Conservation (phyloP, 257 asterid species). For the Schizonepeta tenuifolia region DNA sequence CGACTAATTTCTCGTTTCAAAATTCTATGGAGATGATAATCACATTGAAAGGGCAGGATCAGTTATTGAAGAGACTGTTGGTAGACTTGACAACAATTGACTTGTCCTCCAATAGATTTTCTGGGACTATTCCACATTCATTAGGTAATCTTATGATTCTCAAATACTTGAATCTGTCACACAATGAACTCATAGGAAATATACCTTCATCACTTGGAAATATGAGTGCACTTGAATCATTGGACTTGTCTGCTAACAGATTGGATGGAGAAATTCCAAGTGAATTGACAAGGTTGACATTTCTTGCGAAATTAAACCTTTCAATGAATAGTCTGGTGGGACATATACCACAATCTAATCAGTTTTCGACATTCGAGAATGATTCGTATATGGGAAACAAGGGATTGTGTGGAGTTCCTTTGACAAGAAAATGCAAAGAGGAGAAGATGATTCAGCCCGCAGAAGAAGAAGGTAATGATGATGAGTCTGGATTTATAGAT, state of each 20-base stretch:
- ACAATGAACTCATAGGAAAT: constrained; percentile 7
- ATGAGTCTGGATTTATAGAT: neutral
- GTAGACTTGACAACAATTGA: constrained; percentile 17
- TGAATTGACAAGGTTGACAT: constrained; percentile 23
- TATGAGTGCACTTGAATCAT: constrained; percentile 24
- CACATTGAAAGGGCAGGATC: neutral
- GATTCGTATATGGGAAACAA: constrained; percentile 26
- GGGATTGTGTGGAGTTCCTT: constrained; percentile 34
- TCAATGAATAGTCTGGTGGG: constrained; percentile 28
- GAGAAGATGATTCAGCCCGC: too few species aligned
- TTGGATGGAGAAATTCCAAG: constrained; percentile 28
- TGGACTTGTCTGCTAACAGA: constrained; percentile 30
- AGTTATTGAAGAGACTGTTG: neutral
- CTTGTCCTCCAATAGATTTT: constrained; percentile 29
- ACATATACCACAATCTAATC: neutral
- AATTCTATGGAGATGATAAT: neutral
- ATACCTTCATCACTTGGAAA: too few species aligned
- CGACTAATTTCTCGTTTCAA: neutral
- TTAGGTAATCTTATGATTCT: constrained; percentile 16
- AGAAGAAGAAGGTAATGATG: neutral
- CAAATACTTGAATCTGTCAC: constrained; percentile 21
- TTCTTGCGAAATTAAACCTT: constrained; percentile 19
- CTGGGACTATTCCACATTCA: constrained; percentile 22
- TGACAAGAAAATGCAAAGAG: constrained; percentile 22
- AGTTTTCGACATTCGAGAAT: constrained; percentile 28